Base-by-base conservation (phyloP, 192 early-diverging fungal species). In the Rhizophagus prolifer region DNA sequence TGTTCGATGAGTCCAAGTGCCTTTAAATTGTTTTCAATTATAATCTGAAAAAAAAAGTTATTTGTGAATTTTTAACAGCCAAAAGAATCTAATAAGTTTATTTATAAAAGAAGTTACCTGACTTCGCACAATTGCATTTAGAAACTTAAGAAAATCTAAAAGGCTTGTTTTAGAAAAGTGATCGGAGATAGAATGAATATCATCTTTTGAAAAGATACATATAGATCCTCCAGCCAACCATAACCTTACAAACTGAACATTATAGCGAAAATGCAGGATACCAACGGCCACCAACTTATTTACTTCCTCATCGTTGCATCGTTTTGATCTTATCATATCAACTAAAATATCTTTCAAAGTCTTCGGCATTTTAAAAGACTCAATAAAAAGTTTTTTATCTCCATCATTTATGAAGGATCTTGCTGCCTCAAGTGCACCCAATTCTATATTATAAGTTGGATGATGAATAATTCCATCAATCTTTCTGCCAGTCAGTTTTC, bases 391-490 rank as follows among this genome's bases (percentile, higher is more conserved):
- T 69, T 69, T 69, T 38, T 19, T 34, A 46, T 69, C 67, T 41
- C n/a, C n/a, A n/a, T n/a, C n/a, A n/a, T n/a, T n/a, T n/a, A n/a
- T n/a, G n/a, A n/a, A n/a, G 34, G 38, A 69, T 38, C 34, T 69
- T 69, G 38, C 67, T 6, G 67, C 67, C 44, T 69, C 38, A 41
- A 69, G 14, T 69, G 67, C 67, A 69, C 34, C 67, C 2, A 69
- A 69, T 38, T 69, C 67, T 44, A 69, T 41, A 69, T 69, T 69
- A 38, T 69, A 69, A 69, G 67, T 44, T 44, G 67, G 23, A 69
- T 69, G 67, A 69, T 69, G 67, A 69, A 69, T 69, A 69, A 69
- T 69, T 69, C 67, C 38, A 69, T 69, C 38, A 44, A 69, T 44
- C 34, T 69, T 69, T 69, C 67, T 69, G 10, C 67, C 36, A 21